These are phyloP conservation scores for Oropetium thomaeum DNA, from an alignment of 176 grass and related monocot genomes.

Conservation along the genomic window DNA sequence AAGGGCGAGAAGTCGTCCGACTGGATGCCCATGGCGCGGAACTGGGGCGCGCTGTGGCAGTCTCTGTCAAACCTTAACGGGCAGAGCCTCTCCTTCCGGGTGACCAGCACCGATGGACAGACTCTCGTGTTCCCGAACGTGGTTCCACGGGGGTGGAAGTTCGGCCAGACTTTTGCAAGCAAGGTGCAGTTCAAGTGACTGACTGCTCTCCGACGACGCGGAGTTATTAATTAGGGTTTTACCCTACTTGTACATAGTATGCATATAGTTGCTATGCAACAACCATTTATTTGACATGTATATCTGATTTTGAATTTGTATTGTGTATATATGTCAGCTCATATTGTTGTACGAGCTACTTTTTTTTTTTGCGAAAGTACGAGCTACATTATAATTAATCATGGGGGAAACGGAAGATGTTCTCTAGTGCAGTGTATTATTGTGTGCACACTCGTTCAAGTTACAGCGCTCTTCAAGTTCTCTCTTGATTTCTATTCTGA, in stretches of 20 bases:
- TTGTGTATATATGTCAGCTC: not conserved
- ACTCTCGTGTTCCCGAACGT: slow-evolving; percentile 24
- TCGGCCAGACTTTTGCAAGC: slow-evolving; percentile 34
- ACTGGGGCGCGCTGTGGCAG: slow-evolving; percentile 40
- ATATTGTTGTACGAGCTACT: not conserved
- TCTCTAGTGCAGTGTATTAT: too few relatives aligned
- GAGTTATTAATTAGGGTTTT: too few relatives aligned
- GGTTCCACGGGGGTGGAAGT: slow-evolving; percentile 34
- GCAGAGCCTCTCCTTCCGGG: slow-evolving; percentile 18
- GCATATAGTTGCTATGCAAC: not conserved
- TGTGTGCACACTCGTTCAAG: too few relatives aligned
- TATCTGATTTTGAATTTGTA: too few relatives aligned
- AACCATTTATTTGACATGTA: not conserved
- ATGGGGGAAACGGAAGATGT: too few relatives aligned
- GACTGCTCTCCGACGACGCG: not conserved
- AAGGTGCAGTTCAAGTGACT: slow-evolving; percentile 22
- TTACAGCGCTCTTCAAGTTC: too few relatives aligned
- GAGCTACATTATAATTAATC: too few relatives aligned
- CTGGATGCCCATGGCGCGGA: slow-evolving; percentile 35
- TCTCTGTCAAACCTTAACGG: not conserved
- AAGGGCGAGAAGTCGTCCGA: not conserved
- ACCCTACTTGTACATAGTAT: too few relatives aligned
- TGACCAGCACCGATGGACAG: slow-evolving; percentile 1
- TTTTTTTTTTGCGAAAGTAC: too few relatives aligned
- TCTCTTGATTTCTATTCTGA: too few relatives aligned